phyloP scores from a whole-genome alignment of 106 monocot species.

The Dioscorea zingiberensis region DNA sequence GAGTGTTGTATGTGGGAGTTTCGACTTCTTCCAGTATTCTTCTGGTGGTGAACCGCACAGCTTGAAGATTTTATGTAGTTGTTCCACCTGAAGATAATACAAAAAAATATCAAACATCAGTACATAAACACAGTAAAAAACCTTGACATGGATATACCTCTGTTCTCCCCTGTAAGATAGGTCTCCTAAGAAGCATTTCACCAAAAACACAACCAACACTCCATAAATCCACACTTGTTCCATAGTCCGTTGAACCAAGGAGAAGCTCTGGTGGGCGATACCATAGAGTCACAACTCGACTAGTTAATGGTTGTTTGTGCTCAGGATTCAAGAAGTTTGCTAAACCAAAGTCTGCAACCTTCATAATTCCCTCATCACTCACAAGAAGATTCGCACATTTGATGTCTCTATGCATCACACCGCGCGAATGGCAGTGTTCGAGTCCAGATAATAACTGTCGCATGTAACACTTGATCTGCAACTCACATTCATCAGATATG shows the following conservation, averaged over 20 bases:
- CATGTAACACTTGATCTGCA: conserved; percentile 89
- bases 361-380: conserved; percentile 71
- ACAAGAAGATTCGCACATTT: conserved; percentile 87
- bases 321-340: conserved; percentile 51
- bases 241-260: conserved; percentile 76
- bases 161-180: conserved; percentile 75
- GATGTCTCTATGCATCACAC: conserved; percentile 85
- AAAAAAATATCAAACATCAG: neutral
- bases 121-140: neutral
- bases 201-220: conserved; percentile 91
- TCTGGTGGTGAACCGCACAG: conserved; percentile 88
- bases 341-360: conserved; percentile 87
- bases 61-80: conserved; percentile 96
- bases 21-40: conserved; percentile 69
- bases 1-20: conserved; percentile 46
- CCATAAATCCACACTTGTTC: conserved; percentile 82
- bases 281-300: conserved; percentile 90
- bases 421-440: conserved; percentile 71
- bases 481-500: neutral
- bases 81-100: conserved; percentile 55
- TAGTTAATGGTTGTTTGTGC: conserved; percentile 45
- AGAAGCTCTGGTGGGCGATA: conserved; percentile 95
- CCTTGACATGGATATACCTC: conserved; percentile 46
- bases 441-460: conserved; percentile 73
- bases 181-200: conserved; percentile 60